Evolutionary conservation across 352 stramenopile species (phyloP), one percentile per base, ranked within the genome.

Genomic region (Globisporangium viniferum): DNA sequence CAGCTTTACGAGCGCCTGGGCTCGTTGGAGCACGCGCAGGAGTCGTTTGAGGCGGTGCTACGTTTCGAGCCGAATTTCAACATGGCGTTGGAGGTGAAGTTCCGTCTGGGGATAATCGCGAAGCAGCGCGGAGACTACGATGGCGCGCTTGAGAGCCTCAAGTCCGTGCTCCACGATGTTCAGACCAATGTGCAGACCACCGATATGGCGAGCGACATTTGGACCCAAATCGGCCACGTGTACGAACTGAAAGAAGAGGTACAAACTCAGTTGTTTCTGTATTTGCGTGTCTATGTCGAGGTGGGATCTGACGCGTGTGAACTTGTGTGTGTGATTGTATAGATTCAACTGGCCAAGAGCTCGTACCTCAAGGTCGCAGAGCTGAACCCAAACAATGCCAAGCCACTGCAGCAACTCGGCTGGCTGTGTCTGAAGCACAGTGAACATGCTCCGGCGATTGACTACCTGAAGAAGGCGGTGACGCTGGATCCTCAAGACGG

Each of bases 11-110:
- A 95, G 67, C 87, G 87, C 41, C 82, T 92, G 10, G 87, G 87
- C 0, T 93, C 87, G 58, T 73, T 95, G 14, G 87, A 95, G 68
- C 87, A 95, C 73, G 87, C 87, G 22, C 85, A 95, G 60, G 87
- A 95, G 65, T 92, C 85, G 35, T 95, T 95, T 62, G 85, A 95
- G 64, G 87, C 87, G 36, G 87, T 95, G 58, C 73, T 95, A 53
- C 84, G 83, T 51, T 93, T 95, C 62, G 87, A 95, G 36, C 87
- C 87, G 35, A 92, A 90, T 67, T 95, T 95, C 74, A 93, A 92
- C 68, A 95, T 93, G 87, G 87, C 85, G 12, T 76, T 93, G 35
- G 87, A 95, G 69, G 87, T 92, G n/a, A 92, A 92, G 61, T 93
- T 95, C 61, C 87, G 87, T 24, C 73, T 95, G 10, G 87, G 87